phyloP scores from a whole-genome alignment of 148 eudicot genomes.

The Persicaria tinctoria region DNA sequence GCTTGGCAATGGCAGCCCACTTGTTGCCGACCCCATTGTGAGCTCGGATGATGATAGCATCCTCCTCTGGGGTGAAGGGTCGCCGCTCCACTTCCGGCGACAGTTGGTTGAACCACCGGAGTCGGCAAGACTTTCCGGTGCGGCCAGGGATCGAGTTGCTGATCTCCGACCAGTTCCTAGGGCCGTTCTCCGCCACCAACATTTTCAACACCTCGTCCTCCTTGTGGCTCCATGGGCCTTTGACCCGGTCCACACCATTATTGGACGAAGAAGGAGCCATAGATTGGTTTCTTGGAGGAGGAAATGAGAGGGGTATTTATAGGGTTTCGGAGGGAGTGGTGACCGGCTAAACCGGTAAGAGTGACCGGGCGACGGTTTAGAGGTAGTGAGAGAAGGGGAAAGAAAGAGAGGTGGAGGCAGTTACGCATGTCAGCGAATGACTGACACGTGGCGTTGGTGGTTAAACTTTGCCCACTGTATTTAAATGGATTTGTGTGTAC shows the following conservation, averaged over 20 bases:
- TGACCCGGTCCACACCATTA: constrained; percentile 50
- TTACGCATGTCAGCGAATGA: neutral
- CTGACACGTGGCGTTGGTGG: neutral
- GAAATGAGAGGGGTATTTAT: neutral
- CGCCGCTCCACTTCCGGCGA: constrained; percentile 87
- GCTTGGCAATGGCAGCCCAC: constrained; percentile 84
- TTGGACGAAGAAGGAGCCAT: constrained; percentile 16
- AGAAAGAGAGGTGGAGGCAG: neutral
- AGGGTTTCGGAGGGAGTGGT: neutral
- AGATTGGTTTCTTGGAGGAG: neutral
- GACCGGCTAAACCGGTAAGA: neutral
- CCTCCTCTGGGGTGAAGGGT: constrained; percentile 68
- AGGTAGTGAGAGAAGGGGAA: neutral
- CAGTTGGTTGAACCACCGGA: constrained; percentile 89
- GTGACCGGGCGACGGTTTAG: neutral
- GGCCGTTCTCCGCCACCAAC: constrained; percentile 66
- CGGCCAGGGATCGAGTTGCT: constrained; percentile 80
- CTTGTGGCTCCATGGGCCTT: constrained; percentile 94
- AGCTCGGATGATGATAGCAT: constrained; percentile 66
- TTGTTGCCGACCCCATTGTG: constrained; percentile 80
- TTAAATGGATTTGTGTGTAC: neutral
- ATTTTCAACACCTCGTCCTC: constrained; percentile 57
- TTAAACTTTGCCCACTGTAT: neutral
- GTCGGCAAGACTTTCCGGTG: constrained; percentile 73
- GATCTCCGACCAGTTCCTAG: constrained; percentile 78